A percentile compares a stretch with the other conserved stretches of the same genome.
Evolutionary conservation across 192 early-diverging fungal species (phyloP).

Genomic region (Oehlia diaphana): DNA sequence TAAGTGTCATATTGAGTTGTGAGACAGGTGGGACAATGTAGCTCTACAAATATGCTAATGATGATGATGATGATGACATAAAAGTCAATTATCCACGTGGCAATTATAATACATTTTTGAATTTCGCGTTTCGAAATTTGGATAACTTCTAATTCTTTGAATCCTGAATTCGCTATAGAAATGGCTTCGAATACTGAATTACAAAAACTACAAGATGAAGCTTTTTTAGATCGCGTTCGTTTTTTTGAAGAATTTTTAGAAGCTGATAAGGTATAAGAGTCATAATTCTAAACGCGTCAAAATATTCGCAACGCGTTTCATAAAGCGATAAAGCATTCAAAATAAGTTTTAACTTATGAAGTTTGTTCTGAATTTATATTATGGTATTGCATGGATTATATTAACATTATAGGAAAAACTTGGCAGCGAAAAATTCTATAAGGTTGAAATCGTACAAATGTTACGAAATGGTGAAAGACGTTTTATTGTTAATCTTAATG

Average conservation of each 20-base stretch:
- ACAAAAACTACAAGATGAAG: conserved; percentile 10
- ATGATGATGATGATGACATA: no score
- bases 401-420: background rate
- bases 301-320: background rate
- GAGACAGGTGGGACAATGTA: no score
- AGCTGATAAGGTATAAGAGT: background rate
- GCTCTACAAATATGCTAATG: no score
- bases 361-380: no score
- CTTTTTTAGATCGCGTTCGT: conserved; percentile 12
- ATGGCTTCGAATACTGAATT: background rate
- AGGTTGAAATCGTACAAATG: conserved; percentile 42
- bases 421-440: conserved; percentile 21
- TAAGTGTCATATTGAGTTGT: no score
- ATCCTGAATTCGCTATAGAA: background rate
- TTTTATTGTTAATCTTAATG: conserved; percentile 87
- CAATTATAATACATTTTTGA: background rate
- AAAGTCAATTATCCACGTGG: background rate
- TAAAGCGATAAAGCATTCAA: no score
- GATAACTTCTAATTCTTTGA: background rate
- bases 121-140: background rate
- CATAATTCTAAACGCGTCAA: background rate
- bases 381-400: background rate
- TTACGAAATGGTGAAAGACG: conserved; percentile 44
- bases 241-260: conserved; percentile 25
- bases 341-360: background rate